A percentile compares a stretch with the other conserved stretches of the same genome.
These are phyloP conservation scores for Citrullus mucosospermus DNA, from an alignment of 306 rosid genomes.

Conservation along the genomic window DNA sequence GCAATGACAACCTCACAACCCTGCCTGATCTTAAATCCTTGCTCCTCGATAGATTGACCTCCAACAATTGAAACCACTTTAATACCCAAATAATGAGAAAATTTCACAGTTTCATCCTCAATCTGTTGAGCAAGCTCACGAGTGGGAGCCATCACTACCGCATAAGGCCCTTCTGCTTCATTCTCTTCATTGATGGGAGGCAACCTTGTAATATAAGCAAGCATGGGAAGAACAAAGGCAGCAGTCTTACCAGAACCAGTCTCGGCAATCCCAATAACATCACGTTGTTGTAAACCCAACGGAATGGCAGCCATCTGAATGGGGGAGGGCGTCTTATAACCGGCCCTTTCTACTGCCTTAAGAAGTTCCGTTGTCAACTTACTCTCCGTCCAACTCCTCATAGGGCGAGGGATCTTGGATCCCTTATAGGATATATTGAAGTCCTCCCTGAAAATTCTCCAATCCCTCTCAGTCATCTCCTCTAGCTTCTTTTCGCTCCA, in stretches of 20 bases:
- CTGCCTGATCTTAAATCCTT: conserved; percentile 74
- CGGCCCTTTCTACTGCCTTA: conserved; percentile 76
- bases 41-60: conserved; percentile 88
- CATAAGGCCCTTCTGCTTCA: conserved; percentile 88
- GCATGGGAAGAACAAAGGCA: conserved; percentile 90
- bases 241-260: conserved; percentile 95
- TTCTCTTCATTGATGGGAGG: conserved; percentile 86
- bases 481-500: conserved; percentile 89
- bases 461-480: conserved; percentile 80
- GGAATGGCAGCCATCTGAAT: conserved; percentile 97
- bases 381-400: conserved; percentile 74
- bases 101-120: conserved; percentile 80
- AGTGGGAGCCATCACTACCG: conserved; percentile 93
- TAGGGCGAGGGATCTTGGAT: conserved; percentile 74
- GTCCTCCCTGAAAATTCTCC: conserved; percentile 86
- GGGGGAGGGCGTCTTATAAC: conserved; percentile 82
- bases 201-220: conserved; percentile 65
- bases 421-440: conserved; percentile 78
- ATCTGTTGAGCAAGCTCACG: conserved; percentile 94
- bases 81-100: conserved; percentile 67
- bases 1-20: conserved; percentile 93
- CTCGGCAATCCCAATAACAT: conserved; percentile 81
- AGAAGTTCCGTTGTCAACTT: conserved; percentile 48
- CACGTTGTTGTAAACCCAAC: conserved; percentile 72
- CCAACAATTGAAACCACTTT: conserved; percentile 91